Evolutionary conservation across 306 rosid genomes (phyloP), one percentile per base, ranked within the genome.

Genomic region (Trifolium pratense): DNA sequence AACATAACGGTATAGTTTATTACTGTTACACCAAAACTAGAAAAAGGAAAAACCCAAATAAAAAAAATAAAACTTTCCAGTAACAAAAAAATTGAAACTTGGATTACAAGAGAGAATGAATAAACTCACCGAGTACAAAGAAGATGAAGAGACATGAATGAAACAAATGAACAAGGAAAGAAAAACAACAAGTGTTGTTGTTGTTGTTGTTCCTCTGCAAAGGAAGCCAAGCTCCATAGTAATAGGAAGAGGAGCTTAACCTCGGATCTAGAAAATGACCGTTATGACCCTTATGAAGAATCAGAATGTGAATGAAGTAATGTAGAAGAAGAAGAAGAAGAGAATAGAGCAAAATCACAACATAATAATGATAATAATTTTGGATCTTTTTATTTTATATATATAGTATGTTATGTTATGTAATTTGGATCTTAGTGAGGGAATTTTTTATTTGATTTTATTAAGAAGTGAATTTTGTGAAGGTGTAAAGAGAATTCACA

Each of bases 91-190:
- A 31, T 73, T 11, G 10, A 59, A 21, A 36, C 7, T 65, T 10
- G 6, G 14, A 21, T 7, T 1, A 39, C 13, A 65, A 58, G 8
- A 64, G 8, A 7, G 20, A 67, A 62, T 15, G 12, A 53, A 23
- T 60, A 7, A 45, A 73, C 79, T 77, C 75, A 94, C 99, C 88
- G 82, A 79, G 78, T 77, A 86, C 60, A 81, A 59, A 76, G 91
- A 66, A 37, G 69, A 85, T 76, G 91, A 80, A 9, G 85, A 85
- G 25, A 86, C 96, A 81, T 81, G 70, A 45, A 80, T 64, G 36
- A 89, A 82, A 53, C 75, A 67, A 14, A 89, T 79, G 64, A 90
- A 80, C 18, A 89, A 74, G 49, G 82, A 48, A 55, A 87, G 66
- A 55, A 84, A 66, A 75, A 56, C 78, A 39, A 75, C 80, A 29